Conservation (phyloP, 176 grass and related monocot species). For the Lolium perenne region DNA sequence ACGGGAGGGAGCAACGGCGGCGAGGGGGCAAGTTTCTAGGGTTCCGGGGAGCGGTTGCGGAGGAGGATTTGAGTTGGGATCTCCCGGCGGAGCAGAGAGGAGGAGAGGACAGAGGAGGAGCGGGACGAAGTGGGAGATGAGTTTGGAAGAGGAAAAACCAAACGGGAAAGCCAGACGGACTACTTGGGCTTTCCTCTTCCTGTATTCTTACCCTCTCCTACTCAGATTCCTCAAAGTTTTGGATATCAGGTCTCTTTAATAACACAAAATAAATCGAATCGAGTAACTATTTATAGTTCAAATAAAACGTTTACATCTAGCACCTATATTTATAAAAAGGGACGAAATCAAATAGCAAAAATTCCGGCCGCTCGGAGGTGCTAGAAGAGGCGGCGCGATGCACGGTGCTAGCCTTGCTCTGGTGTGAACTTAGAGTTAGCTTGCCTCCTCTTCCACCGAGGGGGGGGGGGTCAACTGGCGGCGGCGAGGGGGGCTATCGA, state of each 20-base stretch:
- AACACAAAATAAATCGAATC: too few species aligned
- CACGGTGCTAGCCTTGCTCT: too few species aligned
- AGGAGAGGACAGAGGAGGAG: neutral
- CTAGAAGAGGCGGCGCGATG: constrained; percentile 32
- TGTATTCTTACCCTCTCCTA: neutral
- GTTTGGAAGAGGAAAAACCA: constrained; percentile 16
- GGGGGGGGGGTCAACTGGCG: too few species aligned
- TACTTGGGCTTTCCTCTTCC: neutral
- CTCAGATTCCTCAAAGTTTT: neutral
- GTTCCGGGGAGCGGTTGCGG: constrained; percentile 17
- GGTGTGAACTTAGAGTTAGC: too few species aligned
- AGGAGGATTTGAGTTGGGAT: constrained; percentile 34
- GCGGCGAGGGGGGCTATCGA: too few species aligned
- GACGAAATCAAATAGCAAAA: too few species aligned
- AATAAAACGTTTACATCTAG: too few species aligned
- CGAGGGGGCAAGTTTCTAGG: neutral
- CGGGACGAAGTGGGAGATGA: constrained; percentile 11
- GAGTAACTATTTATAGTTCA: too few species aligned
- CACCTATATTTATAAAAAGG: too few species aligned
- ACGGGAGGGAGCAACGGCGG: neutral
- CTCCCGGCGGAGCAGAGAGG: neutral
- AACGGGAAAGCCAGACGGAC: neutral
- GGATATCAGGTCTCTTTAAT: too few species aligned
- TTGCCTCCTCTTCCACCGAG: too few species aligned
- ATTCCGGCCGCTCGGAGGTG: constrained; percentile 75